These are phyloP conservation scores for Hyphodiscus hymeniophilus DNA, from an alignment of 495 filamentous ascomycete genomes.

Conservation along the genomic window DNA sequence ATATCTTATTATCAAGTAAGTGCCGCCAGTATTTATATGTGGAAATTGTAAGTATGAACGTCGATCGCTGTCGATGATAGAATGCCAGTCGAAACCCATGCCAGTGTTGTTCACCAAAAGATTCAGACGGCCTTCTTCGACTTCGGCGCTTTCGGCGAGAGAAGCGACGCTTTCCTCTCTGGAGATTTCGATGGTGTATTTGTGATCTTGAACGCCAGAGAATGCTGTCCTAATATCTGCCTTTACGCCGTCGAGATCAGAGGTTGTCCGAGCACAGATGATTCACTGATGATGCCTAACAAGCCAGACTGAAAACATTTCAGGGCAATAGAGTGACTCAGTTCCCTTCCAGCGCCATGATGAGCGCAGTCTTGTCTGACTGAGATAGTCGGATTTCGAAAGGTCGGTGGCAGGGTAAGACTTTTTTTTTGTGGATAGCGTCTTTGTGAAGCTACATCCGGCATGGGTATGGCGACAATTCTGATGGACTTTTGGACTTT, in stretches of 20 bases:
- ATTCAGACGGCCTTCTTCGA: slow-evolving; percentile 29
- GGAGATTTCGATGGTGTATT: slow-evolving; percentile 34
- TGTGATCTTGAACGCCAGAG: slow-evolving; percentile 31
- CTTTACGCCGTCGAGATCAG: slow-evolving; percentile 27
- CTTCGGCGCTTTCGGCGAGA: slow-evolving; percentile 24
- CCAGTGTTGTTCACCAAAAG: slow-evolving; percentile 38
- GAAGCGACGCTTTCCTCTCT: slow-evolving; percentile 28
- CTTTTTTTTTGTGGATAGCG: background rate
- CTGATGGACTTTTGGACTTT: too few relatives aligned
- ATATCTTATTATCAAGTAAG: too few relatives aligned
- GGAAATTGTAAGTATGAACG: too few relatives aligned
- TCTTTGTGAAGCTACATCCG: slow-evolving; percentile 2
- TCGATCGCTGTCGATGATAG: slow-evolving; percentile 25
- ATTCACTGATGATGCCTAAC: slow-evolving; percentile 32
- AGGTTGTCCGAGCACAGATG: slow-evolving; percentile 30
- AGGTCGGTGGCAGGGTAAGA: slow-evolving; percentile 6
- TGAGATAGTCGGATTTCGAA: slow-evolving; percentile 26
- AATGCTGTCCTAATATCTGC: slow-evolving; percentile 29
- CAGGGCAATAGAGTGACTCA: slow-evolving; percentile 43
- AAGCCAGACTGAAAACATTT: slow-evolving; percentile 36
- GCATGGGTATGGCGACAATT: background rate
- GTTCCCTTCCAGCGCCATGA: slow-evolving; percentile 51
- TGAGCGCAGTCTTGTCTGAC: slow-evolving; percentile 42
- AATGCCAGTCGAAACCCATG: slow-evolving; percentile 27
- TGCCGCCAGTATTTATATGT: too few relatives aligned